phyloP scores from a whole-genome alignment of 441 rosid genomes.

The Daphne laureola region DNA sequence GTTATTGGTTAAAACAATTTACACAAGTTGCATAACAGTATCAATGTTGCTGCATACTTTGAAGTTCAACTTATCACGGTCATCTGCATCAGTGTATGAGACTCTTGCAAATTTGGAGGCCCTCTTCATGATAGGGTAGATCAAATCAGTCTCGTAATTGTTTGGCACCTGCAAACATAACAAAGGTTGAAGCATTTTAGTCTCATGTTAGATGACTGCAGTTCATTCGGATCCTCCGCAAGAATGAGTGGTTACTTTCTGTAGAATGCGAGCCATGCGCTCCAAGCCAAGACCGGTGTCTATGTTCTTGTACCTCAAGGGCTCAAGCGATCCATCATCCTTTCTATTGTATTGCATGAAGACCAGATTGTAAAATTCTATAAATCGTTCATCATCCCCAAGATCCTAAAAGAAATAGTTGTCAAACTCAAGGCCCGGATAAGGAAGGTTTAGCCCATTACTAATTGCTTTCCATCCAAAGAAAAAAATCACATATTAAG shows the following conservation, averaged over 20 bases:
- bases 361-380: slow-evolving; percentile 90
- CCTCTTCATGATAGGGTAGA: slow-evolving; percentile 74
- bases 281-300: slow-evolving; percentile 97
- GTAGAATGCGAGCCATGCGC: slow-evolving; percentile 90
- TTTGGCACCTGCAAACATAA: slow-evolving; percentile 65
- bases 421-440: not conserved
- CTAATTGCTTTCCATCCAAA: not conserved
- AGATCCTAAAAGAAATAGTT: slow-evolving; percentile 52
- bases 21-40: slow-evolving; percentile 7
- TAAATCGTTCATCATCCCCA: slow-evolving; percentile 85
- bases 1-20: slow-evolving; percentile 3
- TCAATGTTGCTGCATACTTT: slow-evolving; percentile 36
- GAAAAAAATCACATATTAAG: slow-evolving; percentile 1
- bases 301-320: slow-evolving; percentile 78
- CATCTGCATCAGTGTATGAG: slow-evolving; percentile 51
- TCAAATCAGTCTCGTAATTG: slow-evolving; percentile 94
- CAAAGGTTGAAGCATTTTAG: not conserved
- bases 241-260: slow-evolving; percentile 33
- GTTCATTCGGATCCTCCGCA: not conserved
- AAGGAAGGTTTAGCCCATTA: not conserved
- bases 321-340: slow-evolving; percentile 79
- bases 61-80: slow-evolving; percentile 42
- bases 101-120: slow-evolving; percentile 63
- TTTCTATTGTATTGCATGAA: slow-evolving; percentile 90
- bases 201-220: slow-evolving; percentile 3